A percentile compares a stretch with the other conserved stretches of the same genome.
Evolutionary conservation across 352 stramenopile species (phyloP).

Genomic region (Nothophytophthora sp.): DNA sequence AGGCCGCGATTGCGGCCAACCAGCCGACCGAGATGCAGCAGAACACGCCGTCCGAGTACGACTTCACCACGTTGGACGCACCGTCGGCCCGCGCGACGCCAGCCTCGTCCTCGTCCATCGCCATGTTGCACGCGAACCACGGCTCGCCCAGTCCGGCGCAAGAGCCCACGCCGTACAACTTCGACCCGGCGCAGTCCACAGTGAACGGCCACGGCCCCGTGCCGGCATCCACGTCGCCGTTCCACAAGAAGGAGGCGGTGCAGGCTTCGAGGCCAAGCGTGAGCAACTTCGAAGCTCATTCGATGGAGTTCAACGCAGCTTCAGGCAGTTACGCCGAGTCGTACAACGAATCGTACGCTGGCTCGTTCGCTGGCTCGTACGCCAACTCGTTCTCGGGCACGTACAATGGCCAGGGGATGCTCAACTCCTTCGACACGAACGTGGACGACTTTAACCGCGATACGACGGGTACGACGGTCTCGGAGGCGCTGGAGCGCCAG

Average conservation of each 20-base stretch:
- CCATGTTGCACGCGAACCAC: conserved; percentile 28
- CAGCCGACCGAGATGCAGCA: conserved; percentile 22
- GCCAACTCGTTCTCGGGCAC: conserved; percentile 42
- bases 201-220: conserved; percentile 24
- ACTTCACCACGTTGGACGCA: conserved; percentile 35
- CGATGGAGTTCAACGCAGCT: conserved; percentile 50
- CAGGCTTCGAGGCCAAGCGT: conserved; percentile 44
- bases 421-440: conserved; percentile 55
- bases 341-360: conserved; percentile 60
- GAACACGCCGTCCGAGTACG: conserved; percentile 30
- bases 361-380: conserved; percentile 40
- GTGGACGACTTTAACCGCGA: conserved; percentile 39
- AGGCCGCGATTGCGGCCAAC: conserved; percentile 16
- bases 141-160: conserved; percentile 22
- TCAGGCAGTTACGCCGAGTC: conserved; percentile 50
- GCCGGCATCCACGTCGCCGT: conserved; percentile 29
- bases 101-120: conserved; percentile 29
- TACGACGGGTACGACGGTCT: conserved; percentile 31
- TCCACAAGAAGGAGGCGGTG: conserved; percentile 37
- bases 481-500: conserved; percentile 25
- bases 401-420: conserved; percentile 53
- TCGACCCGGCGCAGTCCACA: conserved; percentile 32
- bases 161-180: conserved; percentile 32
- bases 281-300: conserved; percentile 53
- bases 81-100: conserved; percentile 23